A percentile compares a stretch with the other conserved stretches of the same genome.
These are phyloP conservation scores for Pleurotus pulmonarius DNA, from an alignment of 768 basidiomycete species.

Conservation along the genomic window DNA sequence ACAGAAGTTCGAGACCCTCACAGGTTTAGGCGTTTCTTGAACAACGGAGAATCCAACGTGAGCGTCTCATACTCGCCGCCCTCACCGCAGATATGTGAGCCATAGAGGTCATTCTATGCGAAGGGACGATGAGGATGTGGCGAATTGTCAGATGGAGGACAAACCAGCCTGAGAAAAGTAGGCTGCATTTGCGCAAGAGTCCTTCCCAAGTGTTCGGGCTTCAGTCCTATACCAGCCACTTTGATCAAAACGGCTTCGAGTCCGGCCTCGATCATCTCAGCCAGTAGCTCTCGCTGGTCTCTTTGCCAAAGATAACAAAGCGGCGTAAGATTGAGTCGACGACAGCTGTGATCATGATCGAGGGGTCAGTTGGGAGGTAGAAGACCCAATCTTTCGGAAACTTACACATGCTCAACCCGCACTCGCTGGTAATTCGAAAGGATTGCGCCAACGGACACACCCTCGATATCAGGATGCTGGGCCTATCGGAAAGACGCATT, in stretches of 20 bases:
- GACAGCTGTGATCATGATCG: slow-evolving; percentile 50
- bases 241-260: slow-evolving; percentile 89
- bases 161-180: slow-evolving; percentile 68
- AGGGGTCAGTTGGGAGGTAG: background rate
- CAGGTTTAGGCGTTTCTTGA: slow-evolving; percentile 74
- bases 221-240: slow-evolving; percentile 91
- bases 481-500: slow-evolving; percentile 34
- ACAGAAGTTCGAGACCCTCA: slow-evolving; percentile 28
- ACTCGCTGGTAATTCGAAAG: slow-evolving; percentile 97
- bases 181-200: slow-evolving; percentile 70
- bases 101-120: slow-evolving; percentile 71
- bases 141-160: slow-evolving; percentile 14
- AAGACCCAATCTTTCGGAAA: background rate
- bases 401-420: slow-evolving; percentile 96
- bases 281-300: slow-evolving; percentile 78
- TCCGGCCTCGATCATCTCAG: slow-evolving; percentile 80
- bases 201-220: slow-evolving; percentile 72
- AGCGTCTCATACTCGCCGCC: slow-evolving; percentile 97
- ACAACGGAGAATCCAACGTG: slow-evolving; percentile 86
- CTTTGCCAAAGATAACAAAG: slow-evolving; percentile 94
- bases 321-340: slow-evolving; percentile 73
- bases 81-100: slow-evolving; percentile 93
- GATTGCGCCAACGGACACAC: slow-evolving; percentile 93
- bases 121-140: background rate
- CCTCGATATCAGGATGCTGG: slow-evolving; percentile 77